Evolutionary conservation across 2,329 filamentous ascomycete species (phyloP).

Genomic region (Dactylellina haptotyla): DNA sequence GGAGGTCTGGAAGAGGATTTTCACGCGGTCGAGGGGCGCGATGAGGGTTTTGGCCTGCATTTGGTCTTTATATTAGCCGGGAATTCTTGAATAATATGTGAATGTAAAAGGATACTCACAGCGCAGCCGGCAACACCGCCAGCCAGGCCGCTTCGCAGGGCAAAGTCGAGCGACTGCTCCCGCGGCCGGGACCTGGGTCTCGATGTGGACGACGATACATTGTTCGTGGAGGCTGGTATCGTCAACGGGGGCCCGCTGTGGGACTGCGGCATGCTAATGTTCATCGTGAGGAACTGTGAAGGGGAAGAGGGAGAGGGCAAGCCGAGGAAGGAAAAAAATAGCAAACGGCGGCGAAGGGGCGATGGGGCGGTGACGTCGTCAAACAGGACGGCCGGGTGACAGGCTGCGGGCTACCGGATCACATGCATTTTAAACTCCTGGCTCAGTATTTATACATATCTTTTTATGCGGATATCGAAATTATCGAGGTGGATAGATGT

Average conservation of each 20-base stretch:
- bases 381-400: slow-evolving; percentile 8
- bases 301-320: slow-evolving; percentile 4
- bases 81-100: background rate
- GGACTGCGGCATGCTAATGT: slow-evolving; percentile 54
- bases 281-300: slow-evolving; percentile 22
- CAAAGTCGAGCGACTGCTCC: slow-evolving; percentile 71
- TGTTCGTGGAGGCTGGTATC: slow-evolving; percentile 20
- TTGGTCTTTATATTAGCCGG: slow-evolving; percentile 24
- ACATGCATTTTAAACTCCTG: slow-evolving; percentile 41
- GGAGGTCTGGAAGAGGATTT: slow-evolving; percentile 96
- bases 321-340: slow-evolving; percentile 13
- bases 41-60: slow-evolving; percentile 90
- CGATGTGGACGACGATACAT: slow-evolving; percentile 5
- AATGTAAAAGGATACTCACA: slow-evolving; percentile 67
- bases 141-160: slow-evolving; percentile 82
- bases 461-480: too few species aligned
- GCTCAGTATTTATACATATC: too few species aligned
- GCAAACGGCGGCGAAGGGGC: slow-evolving; percentile 15
- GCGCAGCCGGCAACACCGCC: slow-evolving; percentile 92
- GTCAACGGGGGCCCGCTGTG: slow-evolving; percentile 46
- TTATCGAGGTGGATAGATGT: background rate
- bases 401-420: slow-evolving; percentile 18
- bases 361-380: slow-evolving; percentile 14
- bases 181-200: slow-evolving; percentile 21
- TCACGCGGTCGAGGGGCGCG: slow-evolving; percentile 94